A percentile compares a stretch with the other conserved stretches of the same genome.
These are phyloP conservation scores for Rusavskia elegans DNA, from an alignment of 495 filamentous ascomycete genomes.

Conservation along the genomic window DNA sequence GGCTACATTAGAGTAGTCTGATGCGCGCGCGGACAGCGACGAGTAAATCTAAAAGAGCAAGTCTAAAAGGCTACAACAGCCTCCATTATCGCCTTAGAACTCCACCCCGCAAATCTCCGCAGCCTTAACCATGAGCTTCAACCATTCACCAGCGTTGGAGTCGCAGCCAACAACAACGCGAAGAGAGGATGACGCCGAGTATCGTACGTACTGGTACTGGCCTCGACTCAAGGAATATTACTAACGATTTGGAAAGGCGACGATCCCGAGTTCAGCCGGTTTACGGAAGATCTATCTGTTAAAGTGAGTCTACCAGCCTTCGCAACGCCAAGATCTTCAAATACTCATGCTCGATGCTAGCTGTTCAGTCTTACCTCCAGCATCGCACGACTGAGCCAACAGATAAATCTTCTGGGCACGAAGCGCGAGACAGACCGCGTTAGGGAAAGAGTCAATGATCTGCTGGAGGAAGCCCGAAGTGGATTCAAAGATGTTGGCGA, in stretches of 20 bases:
- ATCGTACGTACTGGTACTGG: conserved; percentile 13
- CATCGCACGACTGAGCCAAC: conserved; percentile 60
- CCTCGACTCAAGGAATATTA: conserved; percentile 30
- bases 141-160: conserved; percentile 70
- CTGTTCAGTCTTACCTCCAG: conserved; percentile 78
- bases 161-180: conserved; percentile 56
- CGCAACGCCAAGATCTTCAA: not conserved
- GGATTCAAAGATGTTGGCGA: conserved; percentile 91
- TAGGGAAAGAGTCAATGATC: conserved; percentile 71
- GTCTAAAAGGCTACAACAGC: no score
- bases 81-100: no score
- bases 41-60: no score
- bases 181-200: conserved; percentile 53
- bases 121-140: conserved; percentile 60
- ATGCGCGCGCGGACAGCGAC: no score
- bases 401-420: conserved; percentile 75
- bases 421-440: conserved; percentile 81
- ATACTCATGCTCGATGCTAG: conserved; percentile 28
- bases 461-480: conserved; percentile 67
- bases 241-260: conserved; percentile 60
- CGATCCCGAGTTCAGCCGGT: conserved; percentile 77
- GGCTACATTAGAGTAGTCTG: no score
- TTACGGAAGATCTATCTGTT: conserved; percentile 62
- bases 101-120: no score
- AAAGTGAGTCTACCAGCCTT: not conserved